Conservation (phyloP, 495 filamentous ascomycete species). For the Viridothelium virens region DNA sequence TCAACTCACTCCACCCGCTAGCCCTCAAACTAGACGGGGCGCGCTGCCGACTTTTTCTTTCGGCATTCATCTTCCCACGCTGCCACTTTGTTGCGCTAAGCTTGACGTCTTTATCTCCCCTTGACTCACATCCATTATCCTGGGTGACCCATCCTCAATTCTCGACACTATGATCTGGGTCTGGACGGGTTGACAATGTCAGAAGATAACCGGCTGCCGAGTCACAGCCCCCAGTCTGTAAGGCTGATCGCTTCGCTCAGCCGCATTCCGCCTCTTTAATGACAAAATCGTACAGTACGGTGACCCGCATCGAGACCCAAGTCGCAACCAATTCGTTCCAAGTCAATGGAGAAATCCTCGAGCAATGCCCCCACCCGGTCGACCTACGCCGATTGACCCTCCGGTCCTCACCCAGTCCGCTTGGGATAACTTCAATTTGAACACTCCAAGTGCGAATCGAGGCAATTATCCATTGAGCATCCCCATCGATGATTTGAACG, state of each 20-base stretch:
- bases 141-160: neutral
- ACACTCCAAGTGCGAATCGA: neutral
- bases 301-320: constrained; percentile 6
- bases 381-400: constrained; percentile 5
- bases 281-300: neutral
- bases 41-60: neutral
- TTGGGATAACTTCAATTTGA: neutral
- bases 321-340: neutral
- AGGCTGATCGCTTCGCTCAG: neutral
- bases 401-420: neutral
- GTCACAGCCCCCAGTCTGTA: constrained; percentile 10
- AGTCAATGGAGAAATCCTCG: neutral
- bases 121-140: neutral
- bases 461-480: neutral
- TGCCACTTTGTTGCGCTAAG: neutral
- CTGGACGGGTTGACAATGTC: neutral
- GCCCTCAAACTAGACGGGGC: neutral
- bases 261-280: constrained; percentile 4
- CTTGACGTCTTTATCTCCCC: neutral
- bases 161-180: neutral
- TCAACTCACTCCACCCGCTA: neutral
- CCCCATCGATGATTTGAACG: neutral
- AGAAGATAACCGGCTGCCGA: neutral
- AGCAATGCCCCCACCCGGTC: constrained; percentile 8
- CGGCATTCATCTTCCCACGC: neutral